Conservation (phyloP, 1,284 basidiomycete genomes). For the Ganoderma lingzhi region DNA sequence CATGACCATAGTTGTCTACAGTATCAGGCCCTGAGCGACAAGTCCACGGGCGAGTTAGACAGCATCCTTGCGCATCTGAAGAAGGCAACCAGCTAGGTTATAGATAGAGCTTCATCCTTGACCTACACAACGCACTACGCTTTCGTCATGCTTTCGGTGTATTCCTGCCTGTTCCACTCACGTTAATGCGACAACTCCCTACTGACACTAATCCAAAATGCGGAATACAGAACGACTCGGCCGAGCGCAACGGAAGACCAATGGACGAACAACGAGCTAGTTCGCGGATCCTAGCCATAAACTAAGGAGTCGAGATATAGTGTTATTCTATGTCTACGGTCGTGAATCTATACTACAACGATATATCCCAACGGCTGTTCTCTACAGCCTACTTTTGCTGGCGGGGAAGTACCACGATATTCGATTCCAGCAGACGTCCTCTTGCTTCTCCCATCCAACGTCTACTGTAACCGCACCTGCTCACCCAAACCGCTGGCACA, state of each 20-base stretch:
- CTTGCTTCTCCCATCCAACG: neutral
- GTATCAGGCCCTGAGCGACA: slow-evolving; percentile 78
- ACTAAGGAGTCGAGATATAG: neutral
- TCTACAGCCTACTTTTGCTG: slow-evolving; percentile 13
- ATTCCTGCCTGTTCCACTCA: neutral
- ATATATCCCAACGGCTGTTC: slow-evolving; percentile 3
- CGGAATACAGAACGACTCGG: no score
- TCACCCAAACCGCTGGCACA: slow-evolving; percentile 64
- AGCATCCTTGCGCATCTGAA: slow-evolving; percentile 68
- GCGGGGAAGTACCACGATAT: no score
- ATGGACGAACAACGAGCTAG: no score
- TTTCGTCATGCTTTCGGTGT: slow-evolving; percentile 7
- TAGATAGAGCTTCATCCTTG: neutral
- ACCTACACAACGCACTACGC: neutral
- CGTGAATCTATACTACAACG: slow-evolving; percentile 10
- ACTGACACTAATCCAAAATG: neutral
- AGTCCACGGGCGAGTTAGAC: slow-evolving; percentile 69
- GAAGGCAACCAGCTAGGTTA: slow-evolving; percentile 51
- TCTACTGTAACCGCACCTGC: neutral
- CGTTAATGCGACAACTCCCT: neutral
- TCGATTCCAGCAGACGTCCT: neutral
- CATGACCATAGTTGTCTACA: slow-evolving; percentile 38
- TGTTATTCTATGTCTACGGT: slow-evolving; percentile 7
- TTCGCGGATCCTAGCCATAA: neutral
- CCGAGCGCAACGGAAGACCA: no score